A percentile compares a stretch with the other conserved stretches of the same genome.
phyloP scores from a whole-genome alignment of 1,284 basidiomycete species.

The Stereum hirsutum region DNA sequence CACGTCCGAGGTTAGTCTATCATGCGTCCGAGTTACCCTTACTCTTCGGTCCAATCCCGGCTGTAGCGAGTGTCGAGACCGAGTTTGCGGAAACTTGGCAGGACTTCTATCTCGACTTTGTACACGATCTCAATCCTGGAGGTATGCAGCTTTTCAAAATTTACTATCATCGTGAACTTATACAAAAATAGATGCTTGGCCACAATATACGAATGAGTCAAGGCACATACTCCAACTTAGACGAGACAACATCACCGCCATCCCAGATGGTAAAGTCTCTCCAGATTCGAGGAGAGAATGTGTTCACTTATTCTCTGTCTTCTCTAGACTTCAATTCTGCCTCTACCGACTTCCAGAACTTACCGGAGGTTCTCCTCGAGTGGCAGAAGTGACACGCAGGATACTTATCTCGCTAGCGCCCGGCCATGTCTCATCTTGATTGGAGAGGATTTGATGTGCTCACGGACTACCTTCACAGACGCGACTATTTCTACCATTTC shows the following conservation, averaged over 20 bases:
- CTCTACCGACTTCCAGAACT: not conserved
- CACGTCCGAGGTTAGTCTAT: slow-evolving; percentile 2
- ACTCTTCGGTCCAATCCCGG: slow-evolving; percentile 13
- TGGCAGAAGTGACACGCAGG: too few species aligned
- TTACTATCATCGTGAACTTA: not conserved
- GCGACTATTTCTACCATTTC: too few species aligned
- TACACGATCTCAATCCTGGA: slow-evolving; percentile 15
- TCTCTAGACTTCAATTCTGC: not conserved
- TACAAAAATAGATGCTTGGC: slow-evolving; percentile 8
- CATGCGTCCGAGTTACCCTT: slow-evolving; percentile 14
- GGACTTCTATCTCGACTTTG: slow-evolving; percentile 16
- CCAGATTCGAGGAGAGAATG: not conserved
- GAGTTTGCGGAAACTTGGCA: slow-evolving; percentile 13
- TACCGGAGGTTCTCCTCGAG: not conserved
- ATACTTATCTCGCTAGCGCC: too few species aligned
- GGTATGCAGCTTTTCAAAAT: slow-evolving; percentile 8
- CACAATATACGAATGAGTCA: slow-evolving; percentile 10
- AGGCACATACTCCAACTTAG: slow-evolving; percentile 16
- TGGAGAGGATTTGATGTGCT: too few species aligned
- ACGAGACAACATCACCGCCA: slow-evolving; percentile 16
- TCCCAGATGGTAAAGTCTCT: slow-evolving; percentile 14
- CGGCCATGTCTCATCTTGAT: too few species aligned
- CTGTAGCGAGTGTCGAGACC: slow-evolving; percentile 8
- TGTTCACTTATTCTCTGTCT: too few species aligned
- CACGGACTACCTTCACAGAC: too few species aligned